Evolutionary conservation across 805 yeast species (phyloP), one percentile per base, ranked within the genome.

Genomic region (Candida arabinofermentans): DNA sequence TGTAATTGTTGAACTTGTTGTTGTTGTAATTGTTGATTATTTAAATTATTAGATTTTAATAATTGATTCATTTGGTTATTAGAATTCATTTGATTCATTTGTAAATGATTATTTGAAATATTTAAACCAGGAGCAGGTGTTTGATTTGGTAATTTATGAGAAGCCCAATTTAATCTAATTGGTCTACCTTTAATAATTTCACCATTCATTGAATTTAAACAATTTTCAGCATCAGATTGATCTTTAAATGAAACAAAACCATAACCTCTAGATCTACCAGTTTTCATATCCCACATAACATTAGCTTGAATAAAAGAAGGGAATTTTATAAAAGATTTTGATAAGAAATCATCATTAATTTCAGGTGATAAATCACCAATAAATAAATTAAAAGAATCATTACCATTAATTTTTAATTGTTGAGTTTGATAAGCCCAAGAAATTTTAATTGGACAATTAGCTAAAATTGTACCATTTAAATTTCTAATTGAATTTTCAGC

Each of bases 281-380:
- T 83, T 61, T 86, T 90, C 95, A 87, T 86, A 61, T 89, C 96
- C 96, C 96, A 88, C 96, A 88, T 89, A 24, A 88, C 96, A 53
- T 88, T 89, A 10, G 95, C 96, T 61, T 86, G 93, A 36, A 77
- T 67, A 54, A 85, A 67, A 1, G 88, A 74, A 14, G 70, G 68
- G 60, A 75, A 84, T 42, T 69, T 67, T 5, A 67, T 51, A 57
- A 88, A 88, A 10, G 83, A 70, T 34, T 62, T 65, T 39, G 70
- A 70, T 47, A 88, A 71, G 14, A 77, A 58, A 50, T 84, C 95
- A 63, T 89, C 96, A 57, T 85, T 81, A 27, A 89, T 82, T 54
- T 89, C 95, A 7, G 83, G 72, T 30, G 87, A 79, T 51, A 88
- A 72, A 59, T 89, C 96, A 44, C 96, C 96, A 24, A 89, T 87